phyloP scores from a whole-genome alignment of 2,329 filamentous ascomycete genomes.

The Coniochaeta hoffmannii region DNA sequence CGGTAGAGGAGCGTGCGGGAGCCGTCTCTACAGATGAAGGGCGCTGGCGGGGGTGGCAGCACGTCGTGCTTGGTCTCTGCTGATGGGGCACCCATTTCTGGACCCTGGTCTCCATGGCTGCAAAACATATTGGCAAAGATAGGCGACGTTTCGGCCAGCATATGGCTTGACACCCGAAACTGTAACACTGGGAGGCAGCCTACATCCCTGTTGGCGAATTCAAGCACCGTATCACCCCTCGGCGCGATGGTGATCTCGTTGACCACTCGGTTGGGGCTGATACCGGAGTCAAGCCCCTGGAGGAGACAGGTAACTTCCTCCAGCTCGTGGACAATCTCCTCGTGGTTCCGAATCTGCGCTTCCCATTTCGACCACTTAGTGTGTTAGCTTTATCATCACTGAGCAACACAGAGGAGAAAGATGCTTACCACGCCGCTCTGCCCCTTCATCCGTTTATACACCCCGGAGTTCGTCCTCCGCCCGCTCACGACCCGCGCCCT shows the following conservation, averaged over 20 bases:
- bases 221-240: conserved; percentile 41
- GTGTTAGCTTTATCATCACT: not conserved
- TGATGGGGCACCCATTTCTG: not conserved
- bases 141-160: conserved; percentile 43
- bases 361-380: conserved; percentile 31
- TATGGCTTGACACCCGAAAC: conserved; percentile 44
- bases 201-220: conserved; percentile 37
- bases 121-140: conserved; percentile 42
- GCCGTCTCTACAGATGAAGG: conserved; percentile 33
- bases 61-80: conserved; percentile 11
- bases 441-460: conserved; percentile 5
- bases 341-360: conserved; percentile 39
- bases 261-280: conserved; percentile 28
- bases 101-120: conserved; percentile 1
- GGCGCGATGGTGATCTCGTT: conserved; percentile 35
- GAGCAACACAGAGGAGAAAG: not conserved
- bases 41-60: conserved; percentile 25
- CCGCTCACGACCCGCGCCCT: conserved; percentile 29
- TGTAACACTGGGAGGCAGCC: conserved; percentile 32
- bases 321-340: conserved; percentile 34
- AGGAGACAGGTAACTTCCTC: conserved; percentile 31
- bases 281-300: conserved; percentile 31
- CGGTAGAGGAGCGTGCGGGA: conserved; percentile 38
- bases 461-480: conserved; percentile 6
- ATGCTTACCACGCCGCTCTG: conserved; percentile 31